Evolutionary conservation across 1,284 basidiomycete genomes (phyloP).

Genomic region (Sanguinoderma infundibulare): DNA sequence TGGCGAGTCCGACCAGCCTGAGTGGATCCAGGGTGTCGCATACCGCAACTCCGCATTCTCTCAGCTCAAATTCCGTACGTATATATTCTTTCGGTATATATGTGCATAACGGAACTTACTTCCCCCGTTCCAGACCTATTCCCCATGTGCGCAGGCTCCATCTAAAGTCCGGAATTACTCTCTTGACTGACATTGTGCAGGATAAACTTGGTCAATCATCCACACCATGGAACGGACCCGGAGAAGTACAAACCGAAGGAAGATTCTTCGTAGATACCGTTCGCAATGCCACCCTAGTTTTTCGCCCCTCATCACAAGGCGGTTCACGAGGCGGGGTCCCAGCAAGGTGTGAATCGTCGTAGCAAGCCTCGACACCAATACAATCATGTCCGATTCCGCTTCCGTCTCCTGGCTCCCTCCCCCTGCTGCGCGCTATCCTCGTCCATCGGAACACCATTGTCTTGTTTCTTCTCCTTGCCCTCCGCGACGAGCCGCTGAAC

Average conservation of each 20-base stretch:
- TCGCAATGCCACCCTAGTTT: slow-evolving; percentile 11
- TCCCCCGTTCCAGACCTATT: slow-evolving; percentile 52
- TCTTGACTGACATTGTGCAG: slow-evolving; percentile 43
- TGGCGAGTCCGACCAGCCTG: slow-evolving; percentile 81
- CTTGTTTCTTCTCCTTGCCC: slow-evolving; percentile 34
- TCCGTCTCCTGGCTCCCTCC: slow-evolving; percentile 24
- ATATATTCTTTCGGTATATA: background rate
- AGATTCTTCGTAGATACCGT: slow-evolving; percentile 24
- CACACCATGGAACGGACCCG: slow-evolving; percentile 83
- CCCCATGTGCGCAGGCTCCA: slow-evolving; percentile 59
- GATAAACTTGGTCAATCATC: slow-evolving; percentile 94
- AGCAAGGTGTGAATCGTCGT: background rate
- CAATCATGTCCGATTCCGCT: slow-evolving; percentile 30
- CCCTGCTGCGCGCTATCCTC: slow-evolving; percentile 13
- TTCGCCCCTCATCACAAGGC: background rate
- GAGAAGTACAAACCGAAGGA: slow-evolving; percentile 67
- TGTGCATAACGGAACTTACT: slow-evolving; percentile 8
- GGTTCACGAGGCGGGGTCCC: background rate
- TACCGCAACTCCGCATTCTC: slow-evolving; percentile 92
- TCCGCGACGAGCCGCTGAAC: slow-evolving; percentile 61
- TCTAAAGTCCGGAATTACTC: background rate
- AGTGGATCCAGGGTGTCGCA: slow-evolving; percentile 90
- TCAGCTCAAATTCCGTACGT: slow-evolving; percentile 90
- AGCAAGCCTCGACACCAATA: background rate
- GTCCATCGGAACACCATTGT: background rate